Base-by-base conservation (phyloP, 306 rosid genomes). In the Quercus agrifolia region DNA sequence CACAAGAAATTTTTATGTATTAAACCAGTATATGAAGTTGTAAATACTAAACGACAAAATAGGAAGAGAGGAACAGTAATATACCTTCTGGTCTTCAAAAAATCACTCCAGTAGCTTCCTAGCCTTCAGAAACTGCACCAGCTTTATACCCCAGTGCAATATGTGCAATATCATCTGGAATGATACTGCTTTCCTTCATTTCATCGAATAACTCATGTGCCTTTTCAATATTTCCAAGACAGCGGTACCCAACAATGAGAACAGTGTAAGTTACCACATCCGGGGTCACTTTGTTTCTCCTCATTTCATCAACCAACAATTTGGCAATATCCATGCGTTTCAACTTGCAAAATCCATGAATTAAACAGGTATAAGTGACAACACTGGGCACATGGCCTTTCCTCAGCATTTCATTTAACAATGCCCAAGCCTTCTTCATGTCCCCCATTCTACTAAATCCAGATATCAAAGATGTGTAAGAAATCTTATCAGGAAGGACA, bases 331-430 rank as follows among this genome's bases (percentile, higher is more conserved):
- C 92, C 83, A 90, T 81, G 72, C 74, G 78, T 75, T 74, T 74
- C 73, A 71, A 84, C 83, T 87, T 89, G 86, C 86, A 86, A 74
- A 67, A 91, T 55, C 85, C 91, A 84, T 87, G 79, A 61, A 89
- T 79, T 86, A 91, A 84, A 79, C 90, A 87, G 20, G 90, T 89
- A 77, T 87, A 89, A 27, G 95, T 85, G 78, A 80, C 56, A 56
- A 79, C 88, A 84, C 73, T 83, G 54, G 89, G 93, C 14, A 49
- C 79, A 79, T 67, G 74, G 54, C 85, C 93, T 49, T 82, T 78
- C 72, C 70, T 77, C 30, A 8, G 75, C 91, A 89, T 89, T 79
- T 86, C 88, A 74, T 79, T 58, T 80, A 77, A 85, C 86, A 91
- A 74, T 54, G 69, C 86, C 77, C 23, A 62, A 17, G 96, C 96